Conservation (phyloP, 257 asterid species). For the Forsythia suspensa region DNA sequence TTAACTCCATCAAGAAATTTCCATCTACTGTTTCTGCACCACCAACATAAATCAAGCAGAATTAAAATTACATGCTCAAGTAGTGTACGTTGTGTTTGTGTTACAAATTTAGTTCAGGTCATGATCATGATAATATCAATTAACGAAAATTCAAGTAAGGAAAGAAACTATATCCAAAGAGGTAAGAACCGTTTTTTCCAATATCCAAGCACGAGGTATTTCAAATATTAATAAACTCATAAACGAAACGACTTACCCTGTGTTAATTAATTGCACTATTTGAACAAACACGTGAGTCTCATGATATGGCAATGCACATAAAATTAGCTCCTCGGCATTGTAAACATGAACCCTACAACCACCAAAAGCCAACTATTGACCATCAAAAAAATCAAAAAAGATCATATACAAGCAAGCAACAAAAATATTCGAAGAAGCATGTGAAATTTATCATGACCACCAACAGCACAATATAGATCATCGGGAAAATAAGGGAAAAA, state of each 20-base stretch:
- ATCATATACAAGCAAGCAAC: neutral
- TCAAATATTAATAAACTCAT: neutral
- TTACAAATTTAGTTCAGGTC: constrained; percentile 3
- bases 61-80: constrained; percentile 1
- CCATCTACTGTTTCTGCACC: constrained; percentile 80
- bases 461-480: neutral
- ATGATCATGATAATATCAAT: neutral
- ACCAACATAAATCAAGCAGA: constrained; percentile 26
- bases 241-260: constrained; percentile 50
- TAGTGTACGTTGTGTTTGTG: neutral
- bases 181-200: neutral
- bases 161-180: neutral
- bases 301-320: constrained; percentile 88
- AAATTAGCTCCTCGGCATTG: constrained; percentile 74
- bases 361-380: constrained; percentile 1
- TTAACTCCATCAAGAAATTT: constrained; percentile 88
- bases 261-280: constrained; percentile 65
- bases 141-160: neutral
- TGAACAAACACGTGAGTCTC: constrained; percentile 81
- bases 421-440: neutral
- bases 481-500: neutral
- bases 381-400: neutral
- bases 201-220: constrained; percentile 4
- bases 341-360: constrained; percentile 64
- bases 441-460: neutral